A percentile compares a stretch with the other conserved stretches of the same genome.
phyloP scores from a whole-genome alignment of 2,329 filamentous ascomycete genomes.

The Verticillium alfalfae region DNA sequence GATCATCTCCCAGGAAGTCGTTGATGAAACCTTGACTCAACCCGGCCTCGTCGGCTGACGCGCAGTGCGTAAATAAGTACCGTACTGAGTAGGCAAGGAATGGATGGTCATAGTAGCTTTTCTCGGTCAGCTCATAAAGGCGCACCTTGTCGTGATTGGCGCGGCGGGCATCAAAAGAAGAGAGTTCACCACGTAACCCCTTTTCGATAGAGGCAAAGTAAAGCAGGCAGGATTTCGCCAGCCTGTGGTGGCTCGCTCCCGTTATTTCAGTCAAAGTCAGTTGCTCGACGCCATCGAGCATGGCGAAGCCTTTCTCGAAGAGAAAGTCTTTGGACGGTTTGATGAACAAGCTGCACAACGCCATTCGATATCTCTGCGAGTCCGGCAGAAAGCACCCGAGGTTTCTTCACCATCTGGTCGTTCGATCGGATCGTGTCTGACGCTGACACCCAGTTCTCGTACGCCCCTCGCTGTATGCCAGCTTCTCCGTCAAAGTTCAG shows the following conservation, averaged over 20 bases:
- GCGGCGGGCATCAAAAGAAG: not conserved
- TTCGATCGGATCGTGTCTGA: slow-evolving; percentile 11
- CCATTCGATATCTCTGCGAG: slow-evolving; percentile 16
- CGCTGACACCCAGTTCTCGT: not conserved
- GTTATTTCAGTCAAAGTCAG: not conserved
- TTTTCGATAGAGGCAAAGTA: not conserved
- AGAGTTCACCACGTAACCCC: not conserved
- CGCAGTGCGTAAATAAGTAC: not conserved
- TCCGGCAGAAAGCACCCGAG: slow-evolving; percentile 18
- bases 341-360: slow-evolving; percentile 25
- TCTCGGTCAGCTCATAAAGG: not conserved
- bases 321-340: slow-evolving; percentile 26
- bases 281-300: not conserved
- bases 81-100: not conserved
- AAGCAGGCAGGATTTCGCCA: slow-evolving; percentile 1
- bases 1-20: not conserved
- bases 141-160: not conserved
- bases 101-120: not conserved
- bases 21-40: not conserved
- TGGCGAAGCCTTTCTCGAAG: slow-evolving; percentile 13
- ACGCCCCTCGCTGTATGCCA: not conserved
- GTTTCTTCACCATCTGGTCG: slow-evolving; percentile 10
- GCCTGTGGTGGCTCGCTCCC: not conserved
- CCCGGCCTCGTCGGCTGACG: not conserved
- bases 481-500: not conserved